Evolutionary conservation across 2,329 filamentous ascomycete genomes (phyloP).

Genomic region (Plenodomus biglobosus): DNA sequence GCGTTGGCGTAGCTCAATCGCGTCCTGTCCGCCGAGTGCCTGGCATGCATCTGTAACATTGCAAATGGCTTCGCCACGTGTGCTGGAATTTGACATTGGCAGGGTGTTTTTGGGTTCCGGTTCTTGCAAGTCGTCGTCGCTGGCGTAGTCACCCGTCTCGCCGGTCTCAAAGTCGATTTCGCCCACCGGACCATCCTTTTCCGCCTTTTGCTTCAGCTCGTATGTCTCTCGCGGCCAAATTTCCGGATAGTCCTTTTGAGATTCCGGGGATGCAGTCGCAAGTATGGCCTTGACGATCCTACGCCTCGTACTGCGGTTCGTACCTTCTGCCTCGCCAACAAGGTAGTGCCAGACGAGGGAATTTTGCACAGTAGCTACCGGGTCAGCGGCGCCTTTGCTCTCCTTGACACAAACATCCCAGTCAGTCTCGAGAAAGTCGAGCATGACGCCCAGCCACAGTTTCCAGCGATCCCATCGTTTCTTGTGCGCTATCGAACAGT

Average conservation of each 20-base stretch:
- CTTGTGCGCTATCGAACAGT: slow-evolving; percentile 74
- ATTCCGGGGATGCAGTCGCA: slow-evolving; percentile 61
- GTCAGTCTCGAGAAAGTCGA: slow-evolving; percentile 75
- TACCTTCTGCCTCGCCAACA: slow-evolving; percentile 46
- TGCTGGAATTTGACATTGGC: background rate
- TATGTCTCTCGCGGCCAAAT: slow-evolving; percentile 68
- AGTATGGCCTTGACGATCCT: slow-evolving; percentile 68
- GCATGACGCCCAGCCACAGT: slow-evolving; percentile 75
- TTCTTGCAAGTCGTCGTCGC: slow-evolving; percentile 24
- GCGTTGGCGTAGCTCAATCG: slow-evolving; percentile 63
- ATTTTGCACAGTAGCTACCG: slow-evolving; percentile 45
- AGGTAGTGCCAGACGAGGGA: slow-evolving; percentile 64
- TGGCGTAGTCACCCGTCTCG: slow-evolving; percentile 59
- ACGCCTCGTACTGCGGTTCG: slow-evolving; percentile 46
- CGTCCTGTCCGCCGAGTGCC: slow-evolving; percentile 51
- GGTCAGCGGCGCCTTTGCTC: slow-evolving; percentile 17
- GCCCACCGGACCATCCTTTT: slow-evolving; percentile 59
- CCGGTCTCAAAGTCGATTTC: slow-evolving; percentile 58
- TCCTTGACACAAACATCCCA: slow-evolving; percentile 58
- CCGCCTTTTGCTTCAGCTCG: slow-evolving; percentile 49
- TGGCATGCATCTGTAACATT: slow-evolving; percentile 24
- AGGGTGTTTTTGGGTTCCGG: slow-evolving; percentile 8
- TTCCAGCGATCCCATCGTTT: slow-evolving; percentile 81
- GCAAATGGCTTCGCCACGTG: background rate
- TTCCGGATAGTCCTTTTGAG: slow-evolving; percentile 60